These are phyloP conservation scores for Herpetomonas tarakana DNA, from an alignment of 208 protist genomes.

Conservation along the genomic window DNA sequence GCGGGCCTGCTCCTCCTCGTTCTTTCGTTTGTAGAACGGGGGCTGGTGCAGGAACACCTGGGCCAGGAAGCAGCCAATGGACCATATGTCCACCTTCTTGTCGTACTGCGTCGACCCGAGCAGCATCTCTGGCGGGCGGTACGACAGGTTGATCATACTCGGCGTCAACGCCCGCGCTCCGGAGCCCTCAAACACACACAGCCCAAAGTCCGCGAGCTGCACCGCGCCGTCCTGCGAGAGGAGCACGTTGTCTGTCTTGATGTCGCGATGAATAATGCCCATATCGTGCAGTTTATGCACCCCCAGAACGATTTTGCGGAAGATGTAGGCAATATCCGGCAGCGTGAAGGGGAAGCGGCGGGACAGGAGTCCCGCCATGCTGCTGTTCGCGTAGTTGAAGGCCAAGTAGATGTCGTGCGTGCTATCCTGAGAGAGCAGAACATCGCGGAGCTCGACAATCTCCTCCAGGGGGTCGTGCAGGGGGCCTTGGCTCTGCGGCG, in stretches of 20 bases:
- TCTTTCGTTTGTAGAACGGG: slow-evolving; percentile 68
- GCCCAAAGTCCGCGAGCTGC: slow-evolving; percentile 81
- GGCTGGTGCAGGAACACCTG: slow-evolving; percentile 92
- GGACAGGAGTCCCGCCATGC: slow-evolving; percentile 63
- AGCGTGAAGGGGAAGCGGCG: slow-evolving; percentile 58
- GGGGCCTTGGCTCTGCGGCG: not conserved
- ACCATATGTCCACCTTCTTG: slow-evolving; percentile 93
- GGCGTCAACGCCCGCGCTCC: slow-evolving; percentile 63
- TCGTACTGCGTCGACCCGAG: slow-evolving; percentile 85
- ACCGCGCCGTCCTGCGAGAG: slow-evolving; percentile 56
- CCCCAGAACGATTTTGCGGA: slow-evolving; percentile 59
- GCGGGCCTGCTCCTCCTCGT: slow-evolving; percentile 5
- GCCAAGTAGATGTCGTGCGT: slow-evolving; percentile 76
- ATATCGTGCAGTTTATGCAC: slow-evolving; percentile 74
- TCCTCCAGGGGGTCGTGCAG: slow-evolving; percentile 48
- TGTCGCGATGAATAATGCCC: slow-evolving; percentile 91
- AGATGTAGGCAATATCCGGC: slow-evolving; percentile 67
- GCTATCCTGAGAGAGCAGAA: slow-evolving; percentile 57
- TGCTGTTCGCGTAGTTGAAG: slow-evolving; percentile 71
- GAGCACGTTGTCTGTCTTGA: slow-evolving; percentile 89
- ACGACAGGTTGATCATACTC: slow-evolving; percentile 94
- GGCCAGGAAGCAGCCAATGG: slow-evolving; percentile 92
- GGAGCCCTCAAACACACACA: slow-evolving; percentile 60
- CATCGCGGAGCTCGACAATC: slow-evolving; percentile 66
- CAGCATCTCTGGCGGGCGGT: slow-evolving; percentile 95